Evolutionary conservation across 441 rosid genomes (phyloP).

Genomic region (Breynia disticha): DNA sequence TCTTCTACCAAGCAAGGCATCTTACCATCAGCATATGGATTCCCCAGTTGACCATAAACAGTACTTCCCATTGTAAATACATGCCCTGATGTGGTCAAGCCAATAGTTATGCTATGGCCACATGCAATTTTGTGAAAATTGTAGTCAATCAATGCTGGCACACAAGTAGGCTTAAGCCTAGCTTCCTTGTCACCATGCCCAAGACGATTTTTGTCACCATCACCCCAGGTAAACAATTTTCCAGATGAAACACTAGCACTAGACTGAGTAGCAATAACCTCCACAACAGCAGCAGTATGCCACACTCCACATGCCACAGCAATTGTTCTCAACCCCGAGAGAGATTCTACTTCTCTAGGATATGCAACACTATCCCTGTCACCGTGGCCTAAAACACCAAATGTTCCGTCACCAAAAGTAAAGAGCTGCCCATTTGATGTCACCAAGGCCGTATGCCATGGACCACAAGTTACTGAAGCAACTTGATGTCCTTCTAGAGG

Average conservation of each 20-base stretch:
- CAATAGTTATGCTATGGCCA: constrained; percentile 91
- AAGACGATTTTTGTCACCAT: constrained; percentile 91
- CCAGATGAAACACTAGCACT: constrained; percentile 69
- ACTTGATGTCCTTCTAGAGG: constrained; percentile 90
- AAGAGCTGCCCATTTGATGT: constrained; percentile 85
- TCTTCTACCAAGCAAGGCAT: constrained; percentile 73
- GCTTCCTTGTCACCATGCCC: constrained; percentile 97
- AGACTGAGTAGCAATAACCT: constrained; percentile 79
- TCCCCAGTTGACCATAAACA: constrained; percentile 92
- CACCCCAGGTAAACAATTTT: constrained; percentile 95
- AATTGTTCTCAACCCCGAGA: constrained; percentile 73
- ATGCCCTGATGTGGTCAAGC: constrained; percentile 70
- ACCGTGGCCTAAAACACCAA: constrained; percentile 95
- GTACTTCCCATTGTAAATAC: constrained; percentile 94
- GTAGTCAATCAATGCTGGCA: constrained; percentile 76
- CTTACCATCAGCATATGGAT: constrained; percentile 66
- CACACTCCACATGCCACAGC: constrained; percentile 94
- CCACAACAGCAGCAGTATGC: constrained; percentile 97
- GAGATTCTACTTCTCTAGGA: constrained; percentile 87
- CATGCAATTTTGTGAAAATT: constrained; percentile 83
- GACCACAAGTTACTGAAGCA: constrained; percentile 83
- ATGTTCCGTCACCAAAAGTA: constrained; percentile 97
- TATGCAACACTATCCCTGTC: constrained; percentile 53
- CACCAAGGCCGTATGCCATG: constrained; percentile 91
- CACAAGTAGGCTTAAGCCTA: constrained; percentile 83